phyloP scores from a whole-genome alignment of 257 asterid species.

The Solanum pinnatisectum region DNA sequence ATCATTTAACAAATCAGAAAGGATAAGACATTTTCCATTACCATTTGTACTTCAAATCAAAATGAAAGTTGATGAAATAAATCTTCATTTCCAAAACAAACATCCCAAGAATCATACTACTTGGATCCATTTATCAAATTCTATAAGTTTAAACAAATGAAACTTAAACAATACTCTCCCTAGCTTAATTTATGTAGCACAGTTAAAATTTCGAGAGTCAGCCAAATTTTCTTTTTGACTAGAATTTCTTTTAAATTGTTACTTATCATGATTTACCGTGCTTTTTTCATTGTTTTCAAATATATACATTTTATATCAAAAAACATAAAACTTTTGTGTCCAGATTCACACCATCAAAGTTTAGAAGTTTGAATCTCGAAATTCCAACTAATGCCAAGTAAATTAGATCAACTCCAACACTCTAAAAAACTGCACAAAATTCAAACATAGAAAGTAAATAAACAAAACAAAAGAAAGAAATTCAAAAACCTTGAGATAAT shows the following conservation, averaged over 20 bases:
- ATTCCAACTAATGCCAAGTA: background rate
- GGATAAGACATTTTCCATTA: background rate
- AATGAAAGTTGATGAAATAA: background rate
- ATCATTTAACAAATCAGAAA: background rate
- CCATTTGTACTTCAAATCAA: background rate
- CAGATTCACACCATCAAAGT: too few relatives aligned
- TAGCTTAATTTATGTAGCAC: background rate
- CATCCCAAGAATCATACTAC: background rate
- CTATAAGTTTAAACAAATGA: background rate
- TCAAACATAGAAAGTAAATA: background rate
- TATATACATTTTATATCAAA: too few relatives aligned
- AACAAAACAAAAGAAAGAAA: background rate
- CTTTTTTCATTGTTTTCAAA: background rate
- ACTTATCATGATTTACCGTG: background rate
- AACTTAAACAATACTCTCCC: background rate
- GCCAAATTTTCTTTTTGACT: background rate
- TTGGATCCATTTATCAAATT: background rate
- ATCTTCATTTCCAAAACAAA: background rate
- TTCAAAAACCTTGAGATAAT: constrained; percentile 61
- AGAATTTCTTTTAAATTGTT: background rate
- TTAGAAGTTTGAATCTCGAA: background rate
- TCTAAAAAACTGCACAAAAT: background rate
- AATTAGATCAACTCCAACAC: background rate
- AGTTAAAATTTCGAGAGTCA: background rate
- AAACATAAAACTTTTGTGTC: background rate